Percentiles rank a stretch among this genome's conserved stretches.
phyloP scores from a whole-genome alignment of 306 rosid genomes.

The apple (Malus domestica) region ASM211411v1 NC_041805.1:14025001-14025500 shows the following conservation, averaged over 20 bases:
- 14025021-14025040: not conserved
- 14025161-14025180: not conserved
- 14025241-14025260: not conserved
- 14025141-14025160: not conserved
- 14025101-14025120: slow-evolving; percentile 17
- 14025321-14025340: slow-evolving; percentile 10
- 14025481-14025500: not conserved
- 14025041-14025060: not conserved
- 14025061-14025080: not conserved
- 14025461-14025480: not conserved
- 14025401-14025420: slow-evolving; percentile 12
- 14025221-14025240: not conserved
- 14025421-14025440: slow-evolving; percentile 23
- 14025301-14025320: not conserved
- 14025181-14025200: not conserved
- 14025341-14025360: slow-evolving; percentile 28
- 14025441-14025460: slow-evolving; percentile 19
- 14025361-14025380: slow-evolving; percentile 18
- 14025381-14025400: slow-evolving; percentile 6
- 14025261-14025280: slow-evolving; percentile 4
- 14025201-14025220: not conserved
- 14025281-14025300: not conserved
- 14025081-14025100: not conserved
- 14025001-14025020: not conserved
- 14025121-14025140: not conserved